Conservation (phyloP, 1,284 basidiomycete species). For the Ceratobasidium sp. region DNA sequence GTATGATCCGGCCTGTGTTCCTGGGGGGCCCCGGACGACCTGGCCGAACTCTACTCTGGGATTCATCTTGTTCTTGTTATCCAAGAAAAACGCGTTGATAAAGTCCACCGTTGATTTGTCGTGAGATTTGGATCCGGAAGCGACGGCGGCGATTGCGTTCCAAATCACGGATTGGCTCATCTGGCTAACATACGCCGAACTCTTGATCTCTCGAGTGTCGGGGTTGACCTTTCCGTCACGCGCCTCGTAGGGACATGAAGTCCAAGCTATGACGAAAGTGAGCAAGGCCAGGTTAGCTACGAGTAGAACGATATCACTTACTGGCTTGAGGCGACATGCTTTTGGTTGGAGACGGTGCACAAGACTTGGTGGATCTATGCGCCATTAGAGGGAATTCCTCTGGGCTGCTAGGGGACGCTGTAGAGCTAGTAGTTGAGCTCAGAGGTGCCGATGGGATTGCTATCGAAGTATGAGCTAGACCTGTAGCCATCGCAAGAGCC, state of each 20-base stretch:
- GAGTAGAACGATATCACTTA: not conserved
- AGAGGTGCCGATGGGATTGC: not conserved
- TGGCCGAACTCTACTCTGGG: constrained; percentile 72
- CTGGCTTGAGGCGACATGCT: constrained; percentile 50
- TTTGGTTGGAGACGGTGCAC: constrained; percentile 56
- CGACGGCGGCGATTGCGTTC: constrained; percentile 63
- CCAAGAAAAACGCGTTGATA: constrained; percentile 66
- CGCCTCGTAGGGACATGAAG: constrained; percentile 60
- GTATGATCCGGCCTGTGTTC: constrained; percentile 59
- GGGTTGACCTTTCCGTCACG: constrained; percentile 70
- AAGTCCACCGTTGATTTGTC: constrained; percentile 55
- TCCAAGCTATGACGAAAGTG: constrained; percentile 54
- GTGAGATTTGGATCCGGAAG: constrained; percentile 53
- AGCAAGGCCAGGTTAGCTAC: not conserved
- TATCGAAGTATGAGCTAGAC: not conserved
- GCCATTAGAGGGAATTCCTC: constrained; percentile 15
- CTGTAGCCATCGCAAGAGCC: not conserved
- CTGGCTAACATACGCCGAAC: constrained; percentile 59
- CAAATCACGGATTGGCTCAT: constrained; percentile 67
- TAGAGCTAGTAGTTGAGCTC: not conserved
- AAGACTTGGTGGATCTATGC: constrained; percentile 44
- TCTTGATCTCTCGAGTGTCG: constrained; percentile 62
- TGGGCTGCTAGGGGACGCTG: not conserved
- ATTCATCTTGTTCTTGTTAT: constrained; percentile 64
- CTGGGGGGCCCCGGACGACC: constrained; percentile 63